A percentile compares a stretch with the other conserved stretches of the same genome.
These are phyloP conservation scores for Thamnidium elegans DNA, from an alignment of 192 early-diverging fungal species.

Conservation along the genomic window DNA sequence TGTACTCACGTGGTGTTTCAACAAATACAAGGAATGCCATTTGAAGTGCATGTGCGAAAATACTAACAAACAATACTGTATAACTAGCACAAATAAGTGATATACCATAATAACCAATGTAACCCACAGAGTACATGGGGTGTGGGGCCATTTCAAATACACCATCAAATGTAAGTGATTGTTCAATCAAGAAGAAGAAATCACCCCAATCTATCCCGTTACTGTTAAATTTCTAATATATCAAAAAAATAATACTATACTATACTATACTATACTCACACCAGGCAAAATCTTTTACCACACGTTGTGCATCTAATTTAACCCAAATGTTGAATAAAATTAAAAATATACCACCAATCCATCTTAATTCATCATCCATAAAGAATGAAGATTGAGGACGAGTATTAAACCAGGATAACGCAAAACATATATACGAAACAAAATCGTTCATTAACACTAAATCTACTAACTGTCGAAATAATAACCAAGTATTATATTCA, in stretches of 20 bases:
- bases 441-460: constrained; percentile 93
- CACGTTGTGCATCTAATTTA: constrained; percentile 90
- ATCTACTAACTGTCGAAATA: constrained; percentile 93
- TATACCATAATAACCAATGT: constrained; percentile 92
- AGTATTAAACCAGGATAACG: constrained; percentile 72
- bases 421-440: constrained; percentile 76
- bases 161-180: constrained; percentile 85
- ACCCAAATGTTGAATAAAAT: constrained; percentile 94
- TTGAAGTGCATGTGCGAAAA: constrained; percentile 85
- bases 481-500: constrained; percentile 95
- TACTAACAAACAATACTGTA: constrained; percentile 83
- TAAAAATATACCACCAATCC: constrained; percentile 72
- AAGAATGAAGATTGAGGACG: constrained; percentile 54
- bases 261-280: constrained; percentile 56
- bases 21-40: constrained; percentile 87
- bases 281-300: constrained; percentile 96
- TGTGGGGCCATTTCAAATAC: constrained; percentile 97
- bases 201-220: constrained; percentile 86
- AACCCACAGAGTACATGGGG: constrained; percentile 98
- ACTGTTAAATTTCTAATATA: not conserved
- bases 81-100: constrained; percentile 89
- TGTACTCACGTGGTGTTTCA: constrained; percentile 80
- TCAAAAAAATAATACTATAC: not conserved
- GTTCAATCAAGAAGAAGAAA: constrained; percentile 93
- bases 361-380: constrained; percentile 65